These are phyloP conservation scores for Naumovozyma dairenensis DNA, from an alignment of 805 yeast genomes.

Conservation along the genomic window DNA sequence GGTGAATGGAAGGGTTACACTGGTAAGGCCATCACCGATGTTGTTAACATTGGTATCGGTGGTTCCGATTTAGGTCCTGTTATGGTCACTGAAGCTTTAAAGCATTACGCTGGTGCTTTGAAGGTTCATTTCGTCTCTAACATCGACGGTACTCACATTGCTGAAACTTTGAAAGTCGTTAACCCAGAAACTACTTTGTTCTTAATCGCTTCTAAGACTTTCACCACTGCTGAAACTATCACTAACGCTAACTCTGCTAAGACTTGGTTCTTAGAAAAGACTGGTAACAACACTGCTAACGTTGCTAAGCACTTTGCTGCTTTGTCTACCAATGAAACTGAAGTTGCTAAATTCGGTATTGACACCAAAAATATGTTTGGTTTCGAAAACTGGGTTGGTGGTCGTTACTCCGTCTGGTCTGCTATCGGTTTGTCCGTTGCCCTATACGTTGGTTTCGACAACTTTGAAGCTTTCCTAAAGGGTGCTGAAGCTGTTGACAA, in stretches of 20 bases:
- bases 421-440: slow-evolving; percentile 96
- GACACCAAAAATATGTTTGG: slow-evolving; percentile 98
- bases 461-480: slow-evolving; percentile 82
- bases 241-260: slow-evolving; percentile 96
- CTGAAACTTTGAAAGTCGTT: slow-evolving; percentile 71
- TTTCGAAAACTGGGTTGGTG: slow-evolving; percentile 98
- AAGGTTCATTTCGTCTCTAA: slow-evolving; percentile 90
- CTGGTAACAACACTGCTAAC: slow-evolving; percentile 46
- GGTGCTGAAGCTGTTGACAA: slow-evolving; percentile 98
- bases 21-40: slow-evolving; percentile 85
- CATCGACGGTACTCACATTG: slow-evolving; percentile 96
- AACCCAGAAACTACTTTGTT: slow-evolving; percentile 89
- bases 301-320: slow-evolving; percentile 98
- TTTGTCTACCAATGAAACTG: slow-evolving; percentile 82
- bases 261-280: slow-evolving; percentile 77
- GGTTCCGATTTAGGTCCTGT: slow-evolving; percentile 99
- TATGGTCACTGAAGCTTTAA: slow-evolving; percentile 97
- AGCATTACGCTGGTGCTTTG: slow-evolving; percentile 72
- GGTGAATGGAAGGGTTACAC: slow-evolving; percentile 97
- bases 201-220: slow-evolving; percentile 91
- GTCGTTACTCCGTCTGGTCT: slow-evolving; percentile 99
- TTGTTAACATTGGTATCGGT: slow-evolving; percentile 97
- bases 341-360: slow-evolving; percentile 91
- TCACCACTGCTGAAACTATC: slow-evolving; percentile 96
- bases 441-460: slow-evolving; percentile 88